phyloP scores from a whole-genome alignment of 768 basidiomycete genomes.

The Suillus subaureus region DNA sequence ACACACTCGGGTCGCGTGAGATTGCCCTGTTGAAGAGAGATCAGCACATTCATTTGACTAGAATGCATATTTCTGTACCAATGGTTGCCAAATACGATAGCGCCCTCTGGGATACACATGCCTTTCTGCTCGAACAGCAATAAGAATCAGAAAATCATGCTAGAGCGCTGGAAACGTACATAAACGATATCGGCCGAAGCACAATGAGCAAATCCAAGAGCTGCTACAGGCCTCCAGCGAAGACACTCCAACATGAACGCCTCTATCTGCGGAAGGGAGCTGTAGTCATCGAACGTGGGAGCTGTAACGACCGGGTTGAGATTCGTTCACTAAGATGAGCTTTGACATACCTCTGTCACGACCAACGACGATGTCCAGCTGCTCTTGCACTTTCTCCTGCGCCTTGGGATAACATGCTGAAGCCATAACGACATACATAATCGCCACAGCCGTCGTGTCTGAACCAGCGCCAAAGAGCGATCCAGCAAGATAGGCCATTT shows the following conservation, averaged over 20 bases:
- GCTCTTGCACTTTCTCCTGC: slow-evolving; percentile 51
- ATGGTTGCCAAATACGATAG: slow-evolving; percentile 36
- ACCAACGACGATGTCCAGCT: slow-evolving; percentile 56
- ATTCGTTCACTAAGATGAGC: neutral
- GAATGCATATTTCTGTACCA: slow-evolving; percentile 24
- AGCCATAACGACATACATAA: slow-evolving; percentile 57
- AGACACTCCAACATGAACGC: slow-evolving; percentile 44
- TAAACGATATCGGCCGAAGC: slow-evolving; percentile 66
- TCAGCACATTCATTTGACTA: neutral
- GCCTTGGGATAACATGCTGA: slow-evolving; percentile 58
- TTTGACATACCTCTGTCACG: slow-evolving; percentile 35
- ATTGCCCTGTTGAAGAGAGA: slow-evolving; percentile 42
- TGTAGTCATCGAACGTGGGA: slow-evolving; percentile 42
- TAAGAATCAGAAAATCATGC: neutral
- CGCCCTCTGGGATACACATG: slow-evolving; percentile 39
- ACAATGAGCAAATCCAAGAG: slow-evolving; percentile 60
- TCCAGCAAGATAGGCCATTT: slow-evolving; percentile 64
- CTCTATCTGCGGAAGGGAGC: slow-evolving; percentile 38
- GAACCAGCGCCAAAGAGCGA: slow-evolving; percentile 68
- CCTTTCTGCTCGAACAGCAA: slow-evolving; percentile 28
- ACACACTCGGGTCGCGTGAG: slow-evolving; percentile 52
- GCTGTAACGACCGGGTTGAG: slow-evolving; percentile 24
- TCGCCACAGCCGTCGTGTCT: slow-evolving; percentile 64
- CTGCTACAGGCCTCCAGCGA: slow-evolving; percentile 43
- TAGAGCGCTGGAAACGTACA: slow-evolving; percentile 35